Percentiles rank a stretch among this genome's conserved stretches.
These are phyloP conservation scores for Salix viminalis DNA, from an alignment of 345 rosid species.

Conservation along the genomic window DNA sequence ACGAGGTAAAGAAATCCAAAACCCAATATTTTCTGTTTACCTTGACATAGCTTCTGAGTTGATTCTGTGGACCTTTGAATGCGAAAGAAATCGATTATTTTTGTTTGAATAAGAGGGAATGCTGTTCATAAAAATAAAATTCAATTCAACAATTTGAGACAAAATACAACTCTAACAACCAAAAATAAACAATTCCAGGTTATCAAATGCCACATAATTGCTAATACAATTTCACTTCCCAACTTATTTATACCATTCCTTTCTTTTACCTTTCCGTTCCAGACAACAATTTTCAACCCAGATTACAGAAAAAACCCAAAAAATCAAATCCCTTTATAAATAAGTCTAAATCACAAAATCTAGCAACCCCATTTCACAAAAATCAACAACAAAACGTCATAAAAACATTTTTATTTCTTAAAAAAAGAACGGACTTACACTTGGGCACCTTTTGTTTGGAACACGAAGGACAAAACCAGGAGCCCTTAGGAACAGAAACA, in stretches of 20 bases:
- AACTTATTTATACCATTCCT: neutral
- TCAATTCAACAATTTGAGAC: neutral
- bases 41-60: slow-evolving; percentile 11
- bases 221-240: neutral
- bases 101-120: slow-evolving; percentile 31
- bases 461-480: slow-evolving; percentile 32
- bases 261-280: neutral
- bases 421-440: neutral
- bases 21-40: neutral
- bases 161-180: neutral
- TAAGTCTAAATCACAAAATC: neutral
- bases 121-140: slow-evolving; percentile 9
- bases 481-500: slow-evolving; percentile 22
- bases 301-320: neutral
- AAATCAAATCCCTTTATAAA: neutral
- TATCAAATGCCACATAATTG: neutral
- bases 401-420: neutral
- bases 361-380: neutral
- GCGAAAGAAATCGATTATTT: slow-evolving; percentile 30
- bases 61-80: slow-evolving; percentile 16
- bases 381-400: neutral
- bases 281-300: neutral
- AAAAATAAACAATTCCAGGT: neutral
- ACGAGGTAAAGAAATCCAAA: neutral
- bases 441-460: slow-evolving; percentile 11